Evolutionary conservation across 768 basidiomycete genomes (phyloP), one percentile per base, ranked within the genome.

Genomic region (Tephrocybe sp.): DNA sequence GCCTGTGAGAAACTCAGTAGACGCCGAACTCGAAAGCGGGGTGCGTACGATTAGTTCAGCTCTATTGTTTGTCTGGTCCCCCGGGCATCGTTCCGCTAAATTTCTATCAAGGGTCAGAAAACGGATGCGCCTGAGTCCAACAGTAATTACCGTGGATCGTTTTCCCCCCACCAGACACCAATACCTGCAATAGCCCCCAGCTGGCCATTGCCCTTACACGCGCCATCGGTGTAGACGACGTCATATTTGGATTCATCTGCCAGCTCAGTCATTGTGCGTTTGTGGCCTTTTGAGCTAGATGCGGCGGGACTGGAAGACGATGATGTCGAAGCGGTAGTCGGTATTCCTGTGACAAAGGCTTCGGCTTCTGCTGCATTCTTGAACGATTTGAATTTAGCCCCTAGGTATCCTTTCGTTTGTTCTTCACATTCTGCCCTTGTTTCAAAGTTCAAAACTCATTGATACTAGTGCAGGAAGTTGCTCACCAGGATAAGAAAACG

Each of bases 181-280:
- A 93, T 68, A 1, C 94, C 94, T 1, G 91, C 94, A 34, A 78
- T 55, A 0, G 88, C 77, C 1, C 77, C 80, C 2, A 23, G 24
- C 60, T 82, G 68, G 0, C 94, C 94, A 61, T 97, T 97, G 2
- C 84, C 82, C 59, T 79, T 81, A 55, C 91, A 93, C 5, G 92
- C 87, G 10, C 94, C 94, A 64, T 97, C 94, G 16, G 78, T 85
- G 58, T 91, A 95, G 1, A 93, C 93, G 11, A 87, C 69, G 45
- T 73, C 67, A 57, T 62, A 71, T 25, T 47, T 58, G 6, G 48
- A 52, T 45, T 70, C 70, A 23, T 72, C 69, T 23, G 57, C 53
- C 7, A 70, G 57, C 21, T 67, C 57, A 4, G 58, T 45, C 31
- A 56, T 54, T 7, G 47, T 57, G 19, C 68, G 67, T 55, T 75